Evolutionary conservation across 169 alveolate species (phyloP), one percentile per base, ranked within the genome.

Genomic region (Plasmodium knowlesi): DNA sequence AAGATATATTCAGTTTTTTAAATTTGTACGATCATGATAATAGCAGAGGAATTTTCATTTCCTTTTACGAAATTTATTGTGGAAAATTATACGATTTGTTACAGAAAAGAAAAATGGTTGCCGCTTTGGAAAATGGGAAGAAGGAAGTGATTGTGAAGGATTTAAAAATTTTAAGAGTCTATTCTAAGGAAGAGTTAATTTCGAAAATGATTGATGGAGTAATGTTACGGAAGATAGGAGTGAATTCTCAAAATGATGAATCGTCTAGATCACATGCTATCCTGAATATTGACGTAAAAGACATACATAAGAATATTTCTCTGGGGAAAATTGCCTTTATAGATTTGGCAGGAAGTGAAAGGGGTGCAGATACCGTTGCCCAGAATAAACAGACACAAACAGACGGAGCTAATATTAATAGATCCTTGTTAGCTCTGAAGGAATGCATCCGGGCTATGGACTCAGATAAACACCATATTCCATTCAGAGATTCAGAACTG

Each of bases 391-490:
- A 98, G 95, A 98, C 99, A 28, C 98, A 97, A 93, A 96, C 98
- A 78, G 99, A 99, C 85, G 99, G 99, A 4, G 99, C 99, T 9
- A 99, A 99, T 93, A 99, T 99, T 81, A 99, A 99, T 96, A 97
- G 99, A 93, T 98, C 99, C 5, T 95, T 99, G 61, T 94, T 99
- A 54, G 99, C 99, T 25, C 95, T 99, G 84, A 99, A 99, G 96
- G 99, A 99, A 95, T 99, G 99, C 94, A 99, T 99, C 54, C 95
- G 99, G 82, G 99, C 99, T 32, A 96, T 99, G 97, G 99, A 99
- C 91, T 97, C 98, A 76, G 99, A 99, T 83, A 98, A 98, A 91
- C 98, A 98, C 84, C 99, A 99, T 94, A 98, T 98, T 14, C 99
- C 99, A 6, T 99, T 99, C 88, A 97, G 99, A 94, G 99, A 99